Base-by-base conservation (phyloP, 129 eudicot species). In the Arctium minus region DNA sequence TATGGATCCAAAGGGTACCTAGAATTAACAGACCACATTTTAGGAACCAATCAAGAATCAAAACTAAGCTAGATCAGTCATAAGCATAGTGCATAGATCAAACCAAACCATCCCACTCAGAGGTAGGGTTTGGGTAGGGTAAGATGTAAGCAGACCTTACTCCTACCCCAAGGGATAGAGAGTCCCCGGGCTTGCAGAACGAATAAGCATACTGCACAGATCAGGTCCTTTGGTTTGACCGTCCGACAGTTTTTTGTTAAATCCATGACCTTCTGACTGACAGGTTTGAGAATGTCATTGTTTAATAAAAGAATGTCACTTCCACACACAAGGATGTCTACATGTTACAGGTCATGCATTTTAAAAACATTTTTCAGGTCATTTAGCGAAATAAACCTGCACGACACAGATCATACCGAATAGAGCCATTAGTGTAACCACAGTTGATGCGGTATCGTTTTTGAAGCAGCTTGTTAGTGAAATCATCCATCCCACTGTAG, bases 1-100 rank as follows among this genome's bases (percentile, higher is more conserved):
- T 91, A 95, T 81, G 78, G 91, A 78, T 95, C 98, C 76, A 86
- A 64, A 36, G 98, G 97, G 88, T 92, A 95, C 93, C 98, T 95
- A 48, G 7, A 56, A 84, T 75, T 60, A 13, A 80, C 76, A 77
- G 30, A 79, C 53, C 18, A 37, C 35, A 79, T 22, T 30, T 62
- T 53, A 50, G 78, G 46, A 84, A 77, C 67, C 44, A 8, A 56
- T 30, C 74, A 56, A 56, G 74, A 78, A 44, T 56, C 62, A 48
- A 80, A 79, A 71, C 33, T 68, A 64, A 44, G 27, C 27, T 22
- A 22, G 65, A 53, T 27, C 4, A 53, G 17, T 74, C 67, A 60
- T 64, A 62, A 73, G 68, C 29, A 17, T 60, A 17, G 68, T 17
- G 68, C 68, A 60, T 60, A 60, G 29, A n/a, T 5, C 68, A 60